Conservation (phyloP, 2,329 filamentous ascomycete genomes). For the Torrubiellomyces zombiae region DNA sequence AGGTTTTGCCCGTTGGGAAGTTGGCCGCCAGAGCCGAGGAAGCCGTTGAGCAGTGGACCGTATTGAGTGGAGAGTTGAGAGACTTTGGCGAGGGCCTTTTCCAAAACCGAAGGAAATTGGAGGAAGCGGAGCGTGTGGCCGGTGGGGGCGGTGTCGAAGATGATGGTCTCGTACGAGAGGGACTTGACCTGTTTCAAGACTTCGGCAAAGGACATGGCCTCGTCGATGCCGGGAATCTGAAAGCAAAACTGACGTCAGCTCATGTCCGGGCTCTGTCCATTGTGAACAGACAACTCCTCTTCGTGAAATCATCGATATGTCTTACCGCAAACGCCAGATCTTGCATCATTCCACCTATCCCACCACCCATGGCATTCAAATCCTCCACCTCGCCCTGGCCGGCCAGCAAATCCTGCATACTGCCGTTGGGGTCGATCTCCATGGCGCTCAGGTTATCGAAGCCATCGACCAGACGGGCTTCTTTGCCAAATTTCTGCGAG, state of each 20-base stretch:
- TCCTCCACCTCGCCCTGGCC: slow-evolving; percentile 57
- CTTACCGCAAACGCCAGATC: slow-evolving; percentile 86
- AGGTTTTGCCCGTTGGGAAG: slow-evolving; percentile 89
- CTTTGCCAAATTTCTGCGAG: slow-evolving; percentile 98
- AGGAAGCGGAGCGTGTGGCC: slow-evolving; percentile 97
- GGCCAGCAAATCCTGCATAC: slow-evolving; percentile 84
- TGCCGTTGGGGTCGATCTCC: slow-evolving; percentile 98
- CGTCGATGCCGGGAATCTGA: slow-evolving; percentile 96
- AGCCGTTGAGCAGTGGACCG: slow-evolving; percentile 84
- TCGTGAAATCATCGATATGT: no score
- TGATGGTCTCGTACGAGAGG: slow-evolving; percentile 94
- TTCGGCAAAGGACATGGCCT: slow-evolving; percentile 99
- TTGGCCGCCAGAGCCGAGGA: slow-evolving; percentile 59
- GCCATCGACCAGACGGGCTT: slow-evolving; percentile 80
- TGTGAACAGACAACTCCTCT: neutral
- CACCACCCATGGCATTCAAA: slow-evolving; percentile 50
- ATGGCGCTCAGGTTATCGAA: slow-evolving; percentile 92
- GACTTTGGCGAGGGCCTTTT: slow-evolving; percentile 95
- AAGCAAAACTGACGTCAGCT: neutral
- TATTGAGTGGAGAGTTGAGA: slow-evolving; percentile 89
- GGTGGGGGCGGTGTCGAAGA: slow-evolving; percentile 96
- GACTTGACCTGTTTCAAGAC: slow-evolving; percentile 99
- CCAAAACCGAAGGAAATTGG: slow-evolving; percentile 93
- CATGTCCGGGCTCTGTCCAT: neutral
- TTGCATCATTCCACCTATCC: slow-evolving; percentile 93